Evolutionary conservation across 306 rosid species (phyloP).

Genomic region (Glycyrrhiza uralensis): DNA sequence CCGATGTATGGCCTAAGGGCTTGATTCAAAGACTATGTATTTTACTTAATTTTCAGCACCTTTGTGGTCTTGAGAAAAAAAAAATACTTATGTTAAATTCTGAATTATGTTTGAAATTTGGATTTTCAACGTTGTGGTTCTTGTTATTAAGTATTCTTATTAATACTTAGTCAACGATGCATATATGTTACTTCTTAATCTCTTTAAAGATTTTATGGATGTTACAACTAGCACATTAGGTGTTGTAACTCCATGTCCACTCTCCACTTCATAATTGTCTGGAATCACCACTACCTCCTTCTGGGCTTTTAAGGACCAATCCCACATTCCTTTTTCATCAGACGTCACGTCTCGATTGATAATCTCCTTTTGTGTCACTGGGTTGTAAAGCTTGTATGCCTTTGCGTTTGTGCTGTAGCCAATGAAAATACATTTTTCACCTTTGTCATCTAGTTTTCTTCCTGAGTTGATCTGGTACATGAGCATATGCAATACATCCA

Average conservation of each 20-base stretch:
- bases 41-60: no score
- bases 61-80: no score
- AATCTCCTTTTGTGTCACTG: not conserved
- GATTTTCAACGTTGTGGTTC: no score
- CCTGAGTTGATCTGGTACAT: not conserved
- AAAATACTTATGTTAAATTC: no score
- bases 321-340: not conserved
- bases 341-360: not conserved
- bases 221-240: no score
- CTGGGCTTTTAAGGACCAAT: not conserved
- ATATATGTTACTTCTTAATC: no score
- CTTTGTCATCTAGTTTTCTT: not conserved
- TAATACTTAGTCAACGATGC: no score
- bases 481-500: not conserved
- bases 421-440: not conserved
- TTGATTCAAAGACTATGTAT: no score
- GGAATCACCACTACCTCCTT: not conserved
- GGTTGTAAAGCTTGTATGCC: not conserved
- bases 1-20: no score
- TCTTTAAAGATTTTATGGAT: no score
- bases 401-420: not conserved
- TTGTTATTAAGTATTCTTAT: no score
- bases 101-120: no score
- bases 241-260: not conserved
- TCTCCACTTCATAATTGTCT: not conserved